A percentile compares a stretch with the other conserved stretches of the same genome.
phyloP scores from a whole-genome alignment of 176 grass and related monocot species.

The Echinochloa phyllopogon region DNA sequence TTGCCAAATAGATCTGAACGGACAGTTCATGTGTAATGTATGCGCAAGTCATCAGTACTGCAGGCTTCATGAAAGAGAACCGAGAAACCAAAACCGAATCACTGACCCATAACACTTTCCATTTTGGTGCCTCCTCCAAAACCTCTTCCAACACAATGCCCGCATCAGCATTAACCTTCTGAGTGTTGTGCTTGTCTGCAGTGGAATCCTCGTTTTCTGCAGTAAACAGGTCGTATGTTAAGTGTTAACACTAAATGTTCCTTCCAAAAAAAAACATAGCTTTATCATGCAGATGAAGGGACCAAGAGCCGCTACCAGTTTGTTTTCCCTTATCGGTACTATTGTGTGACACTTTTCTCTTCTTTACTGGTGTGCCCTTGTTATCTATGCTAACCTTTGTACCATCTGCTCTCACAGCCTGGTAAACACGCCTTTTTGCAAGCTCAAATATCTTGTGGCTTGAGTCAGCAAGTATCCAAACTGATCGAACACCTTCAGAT shows the following conservation, averaged over 20 bases:
- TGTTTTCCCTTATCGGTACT: slow-evolving; percentile 61
- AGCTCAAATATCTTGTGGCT: slow-evolving; percentile 96
- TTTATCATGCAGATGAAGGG: slow-evolving; percentile 21
- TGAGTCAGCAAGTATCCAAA: slow-evolving; percentile 97
- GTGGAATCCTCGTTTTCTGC: slow-evolving; percentile 55
- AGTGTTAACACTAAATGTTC: slow-evolving; percentile 28
- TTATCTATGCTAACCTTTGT: slow-evolving; percentile 49
- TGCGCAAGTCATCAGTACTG: slow-evolving; percentile 3
- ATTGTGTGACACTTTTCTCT: slow-evolving; percentile 54
- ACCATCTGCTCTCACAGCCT: slow-evolving; percentile 72
- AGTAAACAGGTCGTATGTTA: slow-evolving; percentile 30
- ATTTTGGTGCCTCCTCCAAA: slow-evolving; percentile 95
- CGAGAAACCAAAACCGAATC: slow-evolving; percentile 48
- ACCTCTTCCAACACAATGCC: slow-evolving; percentile 77
- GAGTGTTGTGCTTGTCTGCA: slow-evolving; percentile 26
- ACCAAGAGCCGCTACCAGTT: slow-evolving; percentile 47
- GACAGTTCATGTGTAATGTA: not conserved
- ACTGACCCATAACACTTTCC: slow-evolving; percentile 92
- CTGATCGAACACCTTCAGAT: slow-evolving; percentile 90
- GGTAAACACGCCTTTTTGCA: slow-evolving; percentile 88
- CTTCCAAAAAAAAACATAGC: slow-evolving; percentile 24
- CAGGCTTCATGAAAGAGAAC: slow-evolving; percentile 24
- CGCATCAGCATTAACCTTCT: slow-evolving; percentile 42
- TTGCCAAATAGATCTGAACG: slow-evolving; percentile 5
- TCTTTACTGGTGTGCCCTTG: slow-evolving; percentile 66